Evolutionary conservation across 257 asterid genomes (phyloP), one percentile per base, ranked within the genome.

Genomic region (Thymus quinquecostatus): DNA sequence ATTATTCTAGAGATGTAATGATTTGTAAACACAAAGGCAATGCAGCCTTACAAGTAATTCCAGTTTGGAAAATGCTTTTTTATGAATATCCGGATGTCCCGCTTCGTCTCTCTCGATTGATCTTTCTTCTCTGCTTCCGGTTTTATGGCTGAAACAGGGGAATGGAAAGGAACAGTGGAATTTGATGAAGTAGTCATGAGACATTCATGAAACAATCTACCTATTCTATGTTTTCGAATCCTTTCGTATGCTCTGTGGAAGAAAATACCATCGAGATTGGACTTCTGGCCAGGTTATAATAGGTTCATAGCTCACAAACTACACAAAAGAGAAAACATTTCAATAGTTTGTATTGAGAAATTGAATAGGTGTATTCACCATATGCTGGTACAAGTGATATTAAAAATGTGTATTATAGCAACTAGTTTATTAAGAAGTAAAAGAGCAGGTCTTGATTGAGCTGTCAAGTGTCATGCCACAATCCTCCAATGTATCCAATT

Each of bases 61-160:
- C 71, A 91, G 88, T 76, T 87, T 91, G 60, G 90, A 87, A 21
- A 80, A 91, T 84, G 85, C 96, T 91, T 83, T 91, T 83, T 66
- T 87, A 81, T 81, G 92, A 73, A 91, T 83, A 21, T 21, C 21
- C 21, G 48, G 92, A 86, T 64, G 48, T 43, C 9, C 11, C 85
- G 76, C 61, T 81, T 81, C 21, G 74, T 79, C 57, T 66, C 76
- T 68, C 30, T 53, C 14, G 57, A n/a, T 38, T 59, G 75, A 77
- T 21, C 21, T 21, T 21, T 61, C 75, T 55, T 55, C 71, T 73
- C 57, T 70, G 50, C 64, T 74, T 73, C 69, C 89, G 69, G 64
- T 82, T 71, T 66, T 32, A 10, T 8, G 49, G 3, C 41, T 5
- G 41, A 38, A 38, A 38, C 41, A 38, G 41, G 41, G 41, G 6